Base-by-base conservation (phyloP, 140 eudicot genomes). In the Erigeron philadelphicus region DNA sequence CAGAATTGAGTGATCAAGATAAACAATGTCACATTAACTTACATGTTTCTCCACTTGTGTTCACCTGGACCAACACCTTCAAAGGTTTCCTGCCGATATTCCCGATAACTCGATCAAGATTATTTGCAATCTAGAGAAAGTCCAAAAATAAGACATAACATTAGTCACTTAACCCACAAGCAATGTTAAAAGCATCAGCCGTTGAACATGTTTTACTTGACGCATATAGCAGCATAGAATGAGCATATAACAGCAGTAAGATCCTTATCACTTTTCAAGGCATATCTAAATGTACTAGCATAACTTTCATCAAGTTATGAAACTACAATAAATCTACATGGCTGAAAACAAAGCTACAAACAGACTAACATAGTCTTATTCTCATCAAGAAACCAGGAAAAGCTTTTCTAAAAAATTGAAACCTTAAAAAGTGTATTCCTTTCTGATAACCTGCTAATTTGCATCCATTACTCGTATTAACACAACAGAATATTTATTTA, bases 21-120 rank as follows among this genome's bases (percentile, higher is more conserved):
- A 2, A 10, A 72, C 35, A 57, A 16, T 15, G 45, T 7, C 54
- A 68, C 12, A 76, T 46, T 59, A 38, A 81, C 96, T 80, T 79
- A 89, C 98, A 88, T 81, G 78, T 84, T 85, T 93, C 98, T 56
- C 98, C 96, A 81, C 98, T 93, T 41, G 98, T 93, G 71, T 93
- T 93, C 71, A 93, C 98, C 81, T 93, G 98, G 74, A 93, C 78
- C 72, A 93, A 23, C 58, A 93, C 98, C 79, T 83, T 93, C 80
- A 93, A 77, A 16, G 94, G 98, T 67, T 89, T 86, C 77, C 98
- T 85, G 62, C 96, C 98, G 75, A 84, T 85, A 81, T 80, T 87
- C 61, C 88, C 98, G 8, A 75, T 79, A 56, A 78, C 95, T 61
- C 88, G 90, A 57, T 93, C 87, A 71, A 93, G 98, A 80, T 79